phyloP scores from a whole-genome alignment of 1,284 basidiomycete genomes.

The Trichosporon faecale region DNA sequence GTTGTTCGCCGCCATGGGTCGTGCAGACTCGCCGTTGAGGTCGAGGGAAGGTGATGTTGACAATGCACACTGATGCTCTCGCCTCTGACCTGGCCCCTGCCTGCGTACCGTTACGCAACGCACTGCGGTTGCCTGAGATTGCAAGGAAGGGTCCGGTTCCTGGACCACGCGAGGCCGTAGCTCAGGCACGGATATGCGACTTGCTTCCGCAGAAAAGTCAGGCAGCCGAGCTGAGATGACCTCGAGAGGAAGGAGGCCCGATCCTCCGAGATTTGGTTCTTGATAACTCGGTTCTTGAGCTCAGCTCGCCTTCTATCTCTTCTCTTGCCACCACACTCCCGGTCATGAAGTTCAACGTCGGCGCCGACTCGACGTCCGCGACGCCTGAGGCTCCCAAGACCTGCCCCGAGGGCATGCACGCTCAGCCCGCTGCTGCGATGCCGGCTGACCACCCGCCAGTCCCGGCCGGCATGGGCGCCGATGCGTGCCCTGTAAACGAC shows the following conservation, averaged over 20 bases:
- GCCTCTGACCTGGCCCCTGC: neutral
- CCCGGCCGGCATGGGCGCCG: conserved; percentile 34
- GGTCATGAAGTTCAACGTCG: conserved; percentile 9
- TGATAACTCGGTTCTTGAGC: neutral
- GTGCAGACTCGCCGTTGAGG: neutral
- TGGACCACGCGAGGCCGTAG: neutral
- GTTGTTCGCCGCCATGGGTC: conserved; percentile 3
- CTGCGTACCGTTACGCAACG: neutral
- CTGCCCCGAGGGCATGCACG: conserved; percentile 1
- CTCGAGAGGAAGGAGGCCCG: neutral
- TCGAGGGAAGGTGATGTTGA: conserved; percentile 3
- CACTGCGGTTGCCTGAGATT: neutral
- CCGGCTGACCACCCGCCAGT: conserved; percentile 28
- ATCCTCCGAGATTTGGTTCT: neutral
- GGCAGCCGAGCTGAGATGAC: neutral
- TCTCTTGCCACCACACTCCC: neutral
- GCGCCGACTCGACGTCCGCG: neutral
- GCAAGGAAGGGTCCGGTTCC: neutral
- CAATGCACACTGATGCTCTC: neutral
- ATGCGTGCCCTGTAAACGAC: conserved; percentile 70
- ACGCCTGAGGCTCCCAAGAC: neutral
- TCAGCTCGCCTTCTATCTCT: neutral
- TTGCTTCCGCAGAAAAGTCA: conserved; percentile 20
- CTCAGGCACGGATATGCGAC: conserved; percentile 4
- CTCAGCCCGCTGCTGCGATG: neutral